phyloP scores from a whole-genome alignment of 805 yeast genomes.

The Kodamaea laetipori region DNA sequence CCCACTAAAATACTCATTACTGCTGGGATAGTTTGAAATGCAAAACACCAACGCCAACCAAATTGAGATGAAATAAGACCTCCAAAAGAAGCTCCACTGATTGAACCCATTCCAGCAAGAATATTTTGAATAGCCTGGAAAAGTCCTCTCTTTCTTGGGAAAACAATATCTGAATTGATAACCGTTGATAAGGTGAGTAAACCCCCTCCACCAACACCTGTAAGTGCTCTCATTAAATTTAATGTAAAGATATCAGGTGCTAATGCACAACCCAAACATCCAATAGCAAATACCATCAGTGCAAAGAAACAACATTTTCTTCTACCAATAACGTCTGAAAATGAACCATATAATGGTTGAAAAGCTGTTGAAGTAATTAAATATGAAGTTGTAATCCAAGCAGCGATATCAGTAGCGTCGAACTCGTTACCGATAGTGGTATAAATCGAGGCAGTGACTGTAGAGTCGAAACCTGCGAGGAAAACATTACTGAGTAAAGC shows the following conservation, averaged over 20 bases:
- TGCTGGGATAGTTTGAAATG: constrained; percentile 55
- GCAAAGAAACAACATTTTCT: constrained; percentile 38
- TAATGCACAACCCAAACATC: constrained; percentile 40
- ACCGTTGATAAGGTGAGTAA: constrained; percentile 40
- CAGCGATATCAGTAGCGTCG: constrained; percentile 35
- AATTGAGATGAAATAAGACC: constrained; percentile 53
- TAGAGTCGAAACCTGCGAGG: constrained; percentile 49
- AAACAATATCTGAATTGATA: constrained; percentile 40
- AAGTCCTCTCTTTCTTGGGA: constrained; percentile 38
- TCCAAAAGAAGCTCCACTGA: constrained; percentile 66
- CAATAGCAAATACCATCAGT: constrained; percentile 31
- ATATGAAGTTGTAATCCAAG: constrained; percentile 47
- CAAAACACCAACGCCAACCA: constrained; percentile 71
- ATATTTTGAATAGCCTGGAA: constrained; percentile 44
- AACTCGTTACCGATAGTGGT: constrained; percentile 48
- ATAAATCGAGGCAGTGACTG: constrained; percentile 51
- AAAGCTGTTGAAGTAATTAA: constrained; percentile 43
- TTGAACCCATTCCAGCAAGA: constrained; percentile 48
- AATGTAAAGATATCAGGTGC: constrained; percentile 28
- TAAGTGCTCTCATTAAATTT: constrained; percentile 36
- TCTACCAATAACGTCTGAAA: constrained; percentile 42
- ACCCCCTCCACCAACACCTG: constrained; percentile 48
- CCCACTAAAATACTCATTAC: constrained; percentile 40
- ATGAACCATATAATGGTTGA: constrained; percentile 44
- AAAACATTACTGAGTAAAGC: constrained; percentile 41